Percentiles rank a stretch among this genome's conserved stretches.
These are phyloP conservation scores for Coemansia asiatica DNA, from an alignment of 192 early-diverging fungal species.

Conservation along the genomic window DNA sequence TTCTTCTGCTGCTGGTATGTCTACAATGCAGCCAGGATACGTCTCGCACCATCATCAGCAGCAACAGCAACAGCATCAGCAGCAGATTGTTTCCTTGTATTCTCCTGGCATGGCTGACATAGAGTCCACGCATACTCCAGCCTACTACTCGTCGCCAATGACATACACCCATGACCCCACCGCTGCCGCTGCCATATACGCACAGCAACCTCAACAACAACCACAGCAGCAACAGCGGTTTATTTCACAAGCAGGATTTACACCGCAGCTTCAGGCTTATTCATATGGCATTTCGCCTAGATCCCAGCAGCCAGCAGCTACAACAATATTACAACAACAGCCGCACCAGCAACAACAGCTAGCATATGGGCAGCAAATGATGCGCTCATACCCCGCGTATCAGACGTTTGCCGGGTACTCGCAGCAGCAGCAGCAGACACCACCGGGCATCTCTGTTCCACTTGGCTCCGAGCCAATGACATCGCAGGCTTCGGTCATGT, in stretches of 20 bases:
- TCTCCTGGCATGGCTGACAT: conserved; percentile 37
- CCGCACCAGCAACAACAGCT: conserved; percentile 28
- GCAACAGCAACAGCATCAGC: conserved; percentile 21
- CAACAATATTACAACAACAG: conserved; percentile 11
- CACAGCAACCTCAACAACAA: conserved; percentile 18
- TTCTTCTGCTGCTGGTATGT: not conserved
- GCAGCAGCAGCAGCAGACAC: conserved; percentile 20
- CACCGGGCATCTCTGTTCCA: conserved; percentile 15
- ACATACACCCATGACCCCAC: conserved; percentile 8
- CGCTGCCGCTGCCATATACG: conserved; percentile 6
- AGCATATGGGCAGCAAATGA: conserved; percentile 31
- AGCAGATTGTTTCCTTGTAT: conserved; percentile 32
- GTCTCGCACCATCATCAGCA: conserved; percentile 17
- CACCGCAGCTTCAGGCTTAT: conserved; percentile 21
- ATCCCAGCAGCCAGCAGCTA: conserved; percentile 18
- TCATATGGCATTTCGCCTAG: conserved; percentile 28
- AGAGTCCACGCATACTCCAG: conserved; percentile 11
- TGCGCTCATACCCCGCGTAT: conserved; percentile 35
- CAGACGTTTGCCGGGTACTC: conserved; percentile 9
- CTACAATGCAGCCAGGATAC: conserved; percentile 16
- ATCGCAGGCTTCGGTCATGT: conserved; percentile 26
- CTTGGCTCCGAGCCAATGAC: conserved; percentile 27
- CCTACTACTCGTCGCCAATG: conserved; percentile 48
- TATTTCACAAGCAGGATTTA: conserved; percentile 16
- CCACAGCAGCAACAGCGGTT: conserved; percentile 16